Conservation (phyloP, 2,329 filamentous ascomycete species). For the Metarhizium brunneum region DNA sequence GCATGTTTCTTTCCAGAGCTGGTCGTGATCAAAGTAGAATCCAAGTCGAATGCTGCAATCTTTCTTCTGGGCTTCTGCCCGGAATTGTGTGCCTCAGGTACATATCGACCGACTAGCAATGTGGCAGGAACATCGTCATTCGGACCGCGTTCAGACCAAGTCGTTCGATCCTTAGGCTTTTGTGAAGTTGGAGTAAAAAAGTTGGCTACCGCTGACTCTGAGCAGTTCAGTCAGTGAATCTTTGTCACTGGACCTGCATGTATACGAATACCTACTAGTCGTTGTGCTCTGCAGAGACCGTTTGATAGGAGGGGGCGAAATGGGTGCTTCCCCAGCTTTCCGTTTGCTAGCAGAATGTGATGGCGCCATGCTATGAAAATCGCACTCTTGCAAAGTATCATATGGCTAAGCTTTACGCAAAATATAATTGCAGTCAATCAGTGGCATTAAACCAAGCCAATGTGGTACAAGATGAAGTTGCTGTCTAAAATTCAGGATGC, state of each 20-base stretch:
- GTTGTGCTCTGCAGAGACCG: conserved; percentile 42
- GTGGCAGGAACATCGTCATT: conserved; percentile 40
- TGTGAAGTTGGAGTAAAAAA: conserved; percentile 87
- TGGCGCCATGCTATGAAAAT: conserved; percentile 15
- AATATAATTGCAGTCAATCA: neutral
- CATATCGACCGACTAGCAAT: conserved; percentile 68
- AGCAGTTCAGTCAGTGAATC: conserved; percentile 10
- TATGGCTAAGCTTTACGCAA: neutral
- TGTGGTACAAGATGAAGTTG: neutral
- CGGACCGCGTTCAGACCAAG: conserved; percentile 59
- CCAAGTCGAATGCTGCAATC: conserved; percentile 67
- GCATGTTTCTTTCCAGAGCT: conserved; percentile 74
- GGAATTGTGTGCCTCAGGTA: conserved; percentile 30
- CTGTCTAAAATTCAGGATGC: neutral
- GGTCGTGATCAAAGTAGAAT: conserved; percentile 78
- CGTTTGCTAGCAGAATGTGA: conserved; percentile 20
- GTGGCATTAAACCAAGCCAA: neutral
- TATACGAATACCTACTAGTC: conserved; percentile 31
- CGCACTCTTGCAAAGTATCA: neutral
- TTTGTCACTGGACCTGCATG: neutral
- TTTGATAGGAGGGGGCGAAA: conserved; percentile 46
- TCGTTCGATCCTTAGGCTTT: conserved; percentile 67
- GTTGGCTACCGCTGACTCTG: conserved; percentile 61
- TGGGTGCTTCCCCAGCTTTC: conserved; percentile 28
- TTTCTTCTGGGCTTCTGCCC: conserved; percentile 34